Conservation (phyloP, 352 stramenopile species). For the Discostella stelligera region DNA sequence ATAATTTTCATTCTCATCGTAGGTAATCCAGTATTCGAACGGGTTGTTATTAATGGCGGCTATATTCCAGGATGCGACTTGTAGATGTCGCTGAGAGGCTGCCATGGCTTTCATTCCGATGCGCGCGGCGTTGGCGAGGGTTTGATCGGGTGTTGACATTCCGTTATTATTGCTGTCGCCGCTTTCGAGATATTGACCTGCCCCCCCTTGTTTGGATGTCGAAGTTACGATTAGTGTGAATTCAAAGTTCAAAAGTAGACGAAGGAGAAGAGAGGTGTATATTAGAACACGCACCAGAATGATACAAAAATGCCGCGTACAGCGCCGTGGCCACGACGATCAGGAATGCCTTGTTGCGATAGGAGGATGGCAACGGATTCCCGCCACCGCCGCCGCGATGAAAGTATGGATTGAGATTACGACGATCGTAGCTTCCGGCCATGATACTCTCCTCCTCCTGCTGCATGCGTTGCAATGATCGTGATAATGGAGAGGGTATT, state of each 20-base stretch:
- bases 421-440: slow-evolving; percentile 31
- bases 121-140: slow-evolving; percentile 20
- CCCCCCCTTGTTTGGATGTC: slow-evolving; percentile 47
- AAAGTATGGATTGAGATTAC: slow-evolving; percentile 29
- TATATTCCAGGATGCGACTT: slow-evolving; percentile 85
- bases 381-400: slow-evolving; percentile 39
- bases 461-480: slow-evolving; percentile 49
- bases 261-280: neutral
- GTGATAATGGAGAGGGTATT: neutral
- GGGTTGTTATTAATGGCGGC: slow-evolving; percentile 89
- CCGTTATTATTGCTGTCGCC: neutral
- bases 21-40: slow-evolving; percentile 89
- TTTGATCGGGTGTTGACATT: slow-evolving; percentile 12
- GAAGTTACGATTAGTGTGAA: no score
- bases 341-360: slow-evolving; percentile 69
- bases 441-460: slow-evolving; percentile 25
- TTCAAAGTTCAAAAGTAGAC: no score
- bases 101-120: slow-evolving; percentile 57
- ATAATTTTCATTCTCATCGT: slow-evolving; percentile 80
- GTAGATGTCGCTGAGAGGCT: slow-evolving; percentile 36
- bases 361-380: slow-evolving; percentile 49
- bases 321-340: slow-evolving; percentile 56
- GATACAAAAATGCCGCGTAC: slow-evolving; percentile 73
- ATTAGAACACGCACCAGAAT: slow-evolving; percentile 38
- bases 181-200: slow-evolving; percentile 58